Evolutionary conservation across 202 grass and related monocot species (phyloP).

Genomic region (Bolboschoenoplectus hybrid): DNA sequence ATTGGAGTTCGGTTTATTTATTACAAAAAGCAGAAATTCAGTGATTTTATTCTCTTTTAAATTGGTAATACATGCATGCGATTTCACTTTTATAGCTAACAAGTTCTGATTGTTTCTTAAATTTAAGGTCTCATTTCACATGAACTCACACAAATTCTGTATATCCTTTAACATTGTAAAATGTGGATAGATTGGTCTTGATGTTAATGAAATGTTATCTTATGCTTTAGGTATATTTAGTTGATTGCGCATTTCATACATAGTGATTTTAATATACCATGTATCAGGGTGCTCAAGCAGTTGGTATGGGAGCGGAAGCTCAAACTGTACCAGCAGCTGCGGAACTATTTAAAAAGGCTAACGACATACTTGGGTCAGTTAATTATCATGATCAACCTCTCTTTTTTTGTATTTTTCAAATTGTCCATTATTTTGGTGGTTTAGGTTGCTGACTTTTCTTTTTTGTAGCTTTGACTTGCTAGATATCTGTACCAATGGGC

Average conservation of each 20-base stretch:
- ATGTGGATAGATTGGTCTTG: not conserved
- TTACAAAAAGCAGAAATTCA: not conserved
- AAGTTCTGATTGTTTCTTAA: not conserved
- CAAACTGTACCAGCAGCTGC: constrained; percentile 66
- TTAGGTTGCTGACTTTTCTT: not conserved
- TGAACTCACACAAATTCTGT: not conserved
- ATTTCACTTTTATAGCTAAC: not conserved
- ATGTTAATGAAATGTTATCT: not conserved
- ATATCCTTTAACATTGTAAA: constrained; percentile 19
- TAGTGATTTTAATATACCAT: constrained; percentile 30
- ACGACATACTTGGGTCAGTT: constrained; percentile 80
- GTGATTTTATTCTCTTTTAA: not conserved
- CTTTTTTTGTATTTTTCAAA: not conserved
- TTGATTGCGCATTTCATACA: not conserved
- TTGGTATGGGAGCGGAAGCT: constrained; percentile 90
- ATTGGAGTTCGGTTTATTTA: not conserved
- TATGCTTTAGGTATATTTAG: not conserved
- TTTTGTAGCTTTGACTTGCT: constrained; percentile 73
- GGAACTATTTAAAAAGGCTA: constrained; percentile 79
- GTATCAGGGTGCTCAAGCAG: constrained; percentile 82
- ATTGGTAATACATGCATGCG: not conserved
- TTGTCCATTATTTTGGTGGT: not conserved
- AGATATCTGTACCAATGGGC: constrained; percentile 87
- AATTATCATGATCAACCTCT: not conserved
- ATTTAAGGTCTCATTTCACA: not conserved